These are phyloP conservation scores for Claviceps cyperi DNA, from an alignment of 2,329 filamentous ascomycete genomes.

Conservation along the genomic window DNA sequence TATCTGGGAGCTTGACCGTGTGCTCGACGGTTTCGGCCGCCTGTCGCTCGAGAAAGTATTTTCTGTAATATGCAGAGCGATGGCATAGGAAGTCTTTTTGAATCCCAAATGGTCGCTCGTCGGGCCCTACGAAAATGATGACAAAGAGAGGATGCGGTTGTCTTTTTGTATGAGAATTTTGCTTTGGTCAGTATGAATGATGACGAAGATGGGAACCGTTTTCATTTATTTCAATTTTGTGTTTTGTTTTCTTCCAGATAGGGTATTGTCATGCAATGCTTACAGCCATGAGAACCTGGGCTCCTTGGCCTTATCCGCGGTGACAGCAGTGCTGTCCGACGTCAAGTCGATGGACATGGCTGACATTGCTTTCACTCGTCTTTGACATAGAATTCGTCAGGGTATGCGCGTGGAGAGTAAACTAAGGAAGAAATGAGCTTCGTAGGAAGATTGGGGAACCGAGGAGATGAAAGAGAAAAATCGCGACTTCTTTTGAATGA, in stretches of 20 bases:
- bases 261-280: constrained; percentile 5
- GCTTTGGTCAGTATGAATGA: not conserved
- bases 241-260: not conserved
- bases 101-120: constrained; percentile 40
- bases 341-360: constrained; percentile 6
- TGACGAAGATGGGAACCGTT: not conserved
- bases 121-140: constrained; percentile 36
- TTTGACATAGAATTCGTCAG: not conserved
- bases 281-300: constrained; percentile 25
- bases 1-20: constrained; percentile 34
- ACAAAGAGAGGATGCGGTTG: constrained; percentile 42
- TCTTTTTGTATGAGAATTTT: constrained; percentile 9
- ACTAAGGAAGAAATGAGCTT: not conserved
- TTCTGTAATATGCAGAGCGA: constrained; percentile 33
- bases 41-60: constrained; percentile 25
- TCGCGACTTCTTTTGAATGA: not conserved
- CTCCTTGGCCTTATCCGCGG: constrained; percentile 1
- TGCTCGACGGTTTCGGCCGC: constrained; percentile 30
- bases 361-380: not conserved
- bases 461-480: not conserved
- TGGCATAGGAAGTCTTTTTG: constrained; percentile 44
- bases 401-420: not conserved
- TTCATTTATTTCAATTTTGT: not conserved
- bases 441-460: not conserved
- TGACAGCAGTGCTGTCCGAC: constrained; percentile 4